phyloP scores from a whole-genome alignment of 2,329 filamentous ascomycete species.

The Lachnellula subtilissima region DNA sequence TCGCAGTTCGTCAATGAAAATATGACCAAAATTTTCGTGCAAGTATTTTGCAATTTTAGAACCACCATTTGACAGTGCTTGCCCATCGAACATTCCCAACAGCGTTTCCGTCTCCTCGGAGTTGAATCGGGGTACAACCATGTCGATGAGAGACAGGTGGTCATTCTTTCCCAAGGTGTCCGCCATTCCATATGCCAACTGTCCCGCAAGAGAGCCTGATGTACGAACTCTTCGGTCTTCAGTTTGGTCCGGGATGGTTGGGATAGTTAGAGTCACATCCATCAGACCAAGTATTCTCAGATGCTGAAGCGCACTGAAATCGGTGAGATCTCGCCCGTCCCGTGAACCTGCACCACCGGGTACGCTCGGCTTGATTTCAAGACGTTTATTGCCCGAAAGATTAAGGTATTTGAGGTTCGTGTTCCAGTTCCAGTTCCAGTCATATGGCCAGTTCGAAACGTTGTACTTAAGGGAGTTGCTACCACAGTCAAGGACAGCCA shows the following conservation, averaged over 20 bases:
- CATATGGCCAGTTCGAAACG: constrained; percentile 97
- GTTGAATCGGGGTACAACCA: constrained; percentile 89
- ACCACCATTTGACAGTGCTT: constrained; percentile 80
- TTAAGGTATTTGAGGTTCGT: constrained; percentile 92
- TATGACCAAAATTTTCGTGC: constrained; percentile 88
- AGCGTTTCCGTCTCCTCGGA: constrained; percentile 86
- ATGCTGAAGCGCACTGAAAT: constrained; percentile 81
- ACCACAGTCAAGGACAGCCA: constrained; percentile 88
- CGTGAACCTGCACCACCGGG: constrained; percentile 64
- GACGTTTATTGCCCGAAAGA: constrained; percentile 89
- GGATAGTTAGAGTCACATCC: constrained; percentile 94
- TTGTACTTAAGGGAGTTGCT: constrained; percentile 98
- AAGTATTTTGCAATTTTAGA: constrained; percentile 95
- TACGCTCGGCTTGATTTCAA: constrained; percentile 81
- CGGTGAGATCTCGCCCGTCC: constrained; percentile 70
- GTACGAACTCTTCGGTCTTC: constrained; percentile 93
- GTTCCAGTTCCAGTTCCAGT: constrained; percentile 99
- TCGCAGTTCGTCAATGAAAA: constrained; percentile 78
- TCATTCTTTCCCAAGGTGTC: constrained; percentile 91
- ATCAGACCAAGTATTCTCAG: constrained; percentile 87
- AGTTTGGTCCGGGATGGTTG: constrained; percentile 89
- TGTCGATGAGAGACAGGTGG: constrained; percentile 90
- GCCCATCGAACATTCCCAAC: constrained; percentile 92
- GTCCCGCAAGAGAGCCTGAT: constrained; percentile 89
- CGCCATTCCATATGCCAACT: constrained; percentile 94